These are phyloP conservation scores for Nasturtium officinale DNA, from an alignment of 345 rosid genomes.

Conservation along the genomic window DNA sequence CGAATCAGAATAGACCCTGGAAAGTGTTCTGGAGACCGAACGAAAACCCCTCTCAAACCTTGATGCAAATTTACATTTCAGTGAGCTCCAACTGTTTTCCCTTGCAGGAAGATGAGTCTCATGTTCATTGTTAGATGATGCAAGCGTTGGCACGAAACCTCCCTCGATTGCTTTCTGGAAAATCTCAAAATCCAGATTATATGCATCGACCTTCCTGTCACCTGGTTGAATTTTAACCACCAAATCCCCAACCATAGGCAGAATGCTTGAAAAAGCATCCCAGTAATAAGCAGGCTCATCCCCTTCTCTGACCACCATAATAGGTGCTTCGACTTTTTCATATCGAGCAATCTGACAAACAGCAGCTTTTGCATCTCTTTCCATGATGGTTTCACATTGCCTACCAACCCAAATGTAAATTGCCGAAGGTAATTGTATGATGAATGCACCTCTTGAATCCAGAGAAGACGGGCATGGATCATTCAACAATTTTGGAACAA, in stretches of 20 bases:
- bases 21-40: constrained; percentile 72
- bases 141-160: constrained; percentile 91
- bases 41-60: constrained; percentile 51
- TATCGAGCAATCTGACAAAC: constrained; percentile 94
- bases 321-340: constrained; percentile 82
- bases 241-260: constrained; percentile 63
- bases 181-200: constrained; percentile 91
- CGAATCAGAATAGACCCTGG: constrained; percentile 91
- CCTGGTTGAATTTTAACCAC: constrained; percentile 55
- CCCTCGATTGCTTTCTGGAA: constrained; percentile 81
- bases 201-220: constrained; percentile 69
- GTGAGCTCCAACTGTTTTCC: constrained; percentile 92
- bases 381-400: constrained; percentile 82
- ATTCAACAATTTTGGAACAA: constrained; percentile 90
- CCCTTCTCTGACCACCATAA: constrained; percentile 75
- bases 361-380: constrained; percentile 94
- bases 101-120: constrained; percentile 93
- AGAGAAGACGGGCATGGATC: constrained; percentile 78
- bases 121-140: constrained; percentile 76
- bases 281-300: constrained; percentile 85
- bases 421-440: constrained; percentile 82
- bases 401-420: constrained; percentile 94
- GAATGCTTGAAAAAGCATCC: constrained; percentile 75
- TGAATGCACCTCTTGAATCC: constrained; percentile 98
- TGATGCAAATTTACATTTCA: constrained; percentile 84